A percentile compares a stretch with the other conserved stretches of the same genome.
phyloP scores from a whole-genome alignment of 495 filamentous ascomycete genomes.

The Venustampulla echinocandica region DNA sequence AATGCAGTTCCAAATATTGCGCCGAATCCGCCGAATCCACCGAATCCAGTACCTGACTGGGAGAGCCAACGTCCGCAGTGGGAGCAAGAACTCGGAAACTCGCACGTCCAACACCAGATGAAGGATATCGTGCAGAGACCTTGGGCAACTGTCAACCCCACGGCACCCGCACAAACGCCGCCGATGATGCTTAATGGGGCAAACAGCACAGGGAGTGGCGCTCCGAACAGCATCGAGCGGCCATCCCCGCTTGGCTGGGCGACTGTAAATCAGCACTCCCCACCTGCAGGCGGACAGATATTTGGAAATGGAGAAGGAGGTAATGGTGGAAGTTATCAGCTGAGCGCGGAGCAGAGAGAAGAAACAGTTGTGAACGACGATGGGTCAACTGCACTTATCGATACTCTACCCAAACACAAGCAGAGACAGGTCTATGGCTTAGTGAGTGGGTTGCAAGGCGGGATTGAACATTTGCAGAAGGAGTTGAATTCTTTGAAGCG shows the following conservation, averaged over 20 bases:
- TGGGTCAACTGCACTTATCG: conserved; percentile 15
- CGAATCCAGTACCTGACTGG: conserved; percentile 13
- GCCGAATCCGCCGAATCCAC: too few species aligned
- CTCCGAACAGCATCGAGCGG: not conserved
- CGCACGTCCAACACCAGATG: conserved; percentile 13
- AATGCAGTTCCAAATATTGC: too few species aligned
- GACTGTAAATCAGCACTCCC: conserved; percentile 16
- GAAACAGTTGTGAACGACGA: conserved; percentile 11
- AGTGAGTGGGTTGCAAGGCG: conserved; percentile 18
- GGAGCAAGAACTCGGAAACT: conserved; percentile 13
- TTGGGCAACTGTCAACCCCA: conserved; percentile 19
- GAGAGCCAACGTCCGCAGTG: conserved; percentile 18
- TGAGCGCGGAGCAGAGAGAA: conserved; percentile 15
- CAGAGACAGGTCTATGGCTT: conserved; percentile 22
- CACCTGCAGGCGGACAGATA: not conserved
- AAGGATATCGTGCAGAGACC: conserved; percentile 12
- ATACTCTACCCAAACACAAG: conserved; percentile 19
- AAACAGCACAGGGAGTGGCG: not conserved
- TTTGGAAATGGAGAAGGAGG: not conserved
- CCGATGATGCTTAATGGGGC: conserved; percentile 3
- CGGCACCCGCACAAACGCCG: not conserved
- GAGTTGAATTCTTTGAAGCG: conserved; percentile 21
- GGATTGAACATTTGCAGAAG: conserved; percentile 21
- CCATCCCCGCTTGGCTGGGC: conserved; percentile 14
- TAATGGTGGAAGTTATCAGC: not conserved